Percentiles rank a stretch among this genome's conserved stretches.
Evolutionary conservation across 2,329 filamentous ascomycete genomes (phyloP).

Genomic region (Fusarium humuli): DNA sequence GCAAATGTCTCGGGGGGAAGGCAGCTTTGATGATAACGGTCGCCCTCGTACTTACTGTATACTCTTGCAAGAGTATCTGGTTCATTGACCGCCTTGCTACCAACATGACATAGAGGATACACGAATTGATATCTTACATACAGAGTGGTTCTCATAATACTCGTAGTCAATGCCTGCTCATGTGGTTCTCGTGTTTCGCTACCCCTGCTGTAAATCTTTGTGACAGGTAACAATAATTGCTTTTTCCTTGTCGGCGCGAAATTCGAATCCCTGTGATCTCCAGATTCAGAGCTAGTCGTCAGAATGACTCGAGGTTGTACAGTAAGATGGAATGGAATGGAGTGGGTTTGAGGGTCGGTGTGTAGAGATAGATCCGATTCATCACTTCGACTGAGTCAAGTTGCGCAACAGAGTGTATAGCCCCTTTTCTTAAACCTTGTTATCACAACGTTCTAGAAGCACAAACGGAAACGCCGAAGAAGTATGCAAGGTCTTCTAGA

Average conservation of each 20-base stretch:
- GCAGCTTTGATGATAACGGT: neutral
- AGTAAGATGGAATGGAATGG: neutral
- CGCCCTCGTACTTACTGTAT: neutral
- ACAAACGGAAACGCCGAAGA: conserved; percentile 23
- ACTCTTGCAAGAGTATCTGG: neutral
- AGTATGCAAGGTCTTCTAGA: conserved; percentile 19
- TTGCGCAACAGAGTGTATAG: neutral
- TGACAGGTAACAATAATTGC: conserved; percentile 20
- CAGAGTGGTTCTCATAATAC: neutral
- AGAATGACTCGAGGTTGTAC: conserved; percentile 17
- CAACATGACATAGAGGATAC: neutral
- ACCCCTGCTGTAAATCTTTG: conserved; percentile 13
- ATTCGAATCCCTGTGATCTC: neutral
- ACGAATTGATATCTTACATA: neutral
- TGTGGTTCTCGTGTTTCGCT: conserved; percentile 18
- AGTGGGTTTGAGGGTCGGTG: neutral
- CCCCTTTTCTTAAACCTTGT: neutral
- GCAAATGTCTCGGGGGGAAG: neutral
- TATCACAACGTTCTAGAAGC: conserved; percentile 18
- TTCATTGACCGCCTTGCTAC: conserved; percentile 1
- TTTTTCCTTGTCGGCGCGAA: conserved; percentile 11
- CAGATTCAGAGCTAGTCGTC: neutral
- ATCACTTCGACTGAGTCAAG: conserved; percentile 14
- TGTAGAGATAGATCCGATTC: neutral
- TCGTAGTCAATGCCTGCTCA: conserved; percentile 5